phyloP scores from a whole-genome alignment of 202 grass and related monocot genomes.

The Eragrostis tef region DNA sequence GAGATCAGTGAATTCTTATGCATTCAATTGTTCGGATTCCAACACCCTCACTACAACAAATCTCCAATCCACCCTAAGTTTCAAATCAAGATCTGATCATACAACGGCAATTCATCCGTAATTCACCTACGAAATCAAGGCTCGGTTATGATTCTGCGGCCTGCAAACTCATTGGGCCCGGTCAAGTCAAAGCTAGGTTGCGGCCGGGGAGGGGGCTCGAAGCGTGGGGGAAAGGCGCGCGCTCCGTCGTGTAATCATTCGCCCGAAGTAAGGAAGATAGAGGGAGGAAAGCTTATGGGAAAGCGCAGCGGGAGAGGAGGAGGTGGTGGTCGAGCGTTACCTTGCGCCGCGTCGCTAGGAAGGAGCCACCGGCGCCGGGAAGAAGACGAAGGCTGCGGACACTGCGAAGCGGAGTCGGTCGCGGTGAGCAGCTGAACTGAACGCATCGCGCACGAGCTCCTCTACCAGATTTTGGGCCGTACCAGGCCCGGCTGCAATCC shows the following conservation, averaged over 20 bases:
- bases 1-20: background rate
- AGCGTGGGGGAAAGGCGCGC: background rate
- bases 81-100: background rate
- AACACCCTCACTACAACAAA: background rate
- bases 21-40: background rate
- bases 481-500: background rate
- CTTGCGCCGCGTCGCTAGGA: background rate
- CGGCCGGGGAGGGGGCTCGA: background rate
- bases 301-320: background rate
- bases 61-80: background rate
- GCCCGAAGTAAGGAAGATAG: background rate
- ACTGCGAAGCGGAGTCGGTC: background rate
- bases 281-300: background rate
- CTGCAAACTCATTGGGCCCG: background rate
- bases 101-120: background rate
- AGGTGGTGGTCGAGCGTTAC: background rate
- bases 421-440: background rate
- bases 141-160: background rate
- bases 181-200: background rate
- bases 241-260: background rate
- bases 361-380: background rate
- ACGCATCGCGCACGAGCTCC: background rate
- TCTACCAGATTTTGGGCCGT: background rate
- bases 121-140: background rate
- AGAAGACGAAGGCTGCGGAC: background rate